A percentile compares a stretch with the other conserved stretches of the same genome.
Evolutionary conservation across 345 rosid species (phyloP).

Genomic region (Citrus reticulata): DNA sequence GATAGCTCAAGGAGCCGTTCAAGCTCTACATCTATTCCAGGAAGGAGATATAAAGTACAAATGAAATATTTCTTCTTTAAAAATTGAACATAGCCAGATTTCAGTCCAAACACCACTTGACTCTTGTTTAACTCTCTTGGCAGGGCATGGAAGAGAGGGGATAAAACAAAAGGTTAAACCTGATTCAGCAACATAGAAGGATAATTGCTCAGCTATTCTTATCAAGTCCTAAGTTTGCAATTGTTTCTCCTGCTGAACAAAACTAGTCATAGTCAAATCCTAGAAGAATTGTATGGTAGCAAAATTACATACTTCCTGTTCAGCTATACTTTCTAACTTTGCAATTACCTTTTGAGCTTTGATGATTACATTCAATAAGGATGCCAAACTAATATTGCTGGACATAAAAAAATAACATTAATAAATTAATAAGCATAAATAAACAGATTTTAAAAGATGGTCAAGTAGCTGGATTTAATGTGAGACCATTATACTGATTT

Average conservation of each 20-base stretch:
- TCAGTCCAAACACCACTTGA: not conserved
- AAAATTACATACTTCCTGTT: not conserved
- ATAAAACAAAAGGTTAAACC: not conserved
- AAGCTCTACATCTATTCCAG: constrained; percentile 25
- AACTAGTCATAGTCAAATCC: not conserved
- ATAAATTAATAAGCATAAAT: not conserved
- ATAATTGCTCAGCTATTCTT: not conserved
- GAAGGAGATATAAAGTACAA: constrained; percentile 14
- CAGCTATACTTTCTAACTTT: not conserved
- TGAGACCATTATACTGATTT: not conserved
- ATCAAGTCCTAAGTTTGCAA: not conserved
- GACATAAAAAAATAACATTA: not conserved
- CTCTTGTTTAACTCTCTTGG: not conserved
- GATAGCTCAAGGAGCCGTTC: constrained; percentile 32
- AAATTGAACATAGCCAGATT: not conserved
- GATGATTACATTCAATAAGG: not conserved
- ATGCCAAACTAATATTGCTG: not conserved
- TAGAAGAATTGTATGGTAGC: not conserved
- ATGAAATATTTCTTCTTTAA: not conserved
- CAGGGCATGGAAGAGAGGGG: constrained; percentile 1
- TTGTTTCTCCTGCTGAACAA: not conserved
- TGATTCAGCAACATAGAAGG: not conserved
- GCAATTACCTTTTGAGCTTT: not conserved
- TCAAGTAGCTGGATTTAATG: not conserved
- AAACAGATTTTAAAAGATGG: too few relatives aligned